These are phyloP conservation scores for Waltergamsia citrina DNA, from an alignment of 2,329 filamentous ascomycete genomes.

Conservation along the genomic window DNA sequence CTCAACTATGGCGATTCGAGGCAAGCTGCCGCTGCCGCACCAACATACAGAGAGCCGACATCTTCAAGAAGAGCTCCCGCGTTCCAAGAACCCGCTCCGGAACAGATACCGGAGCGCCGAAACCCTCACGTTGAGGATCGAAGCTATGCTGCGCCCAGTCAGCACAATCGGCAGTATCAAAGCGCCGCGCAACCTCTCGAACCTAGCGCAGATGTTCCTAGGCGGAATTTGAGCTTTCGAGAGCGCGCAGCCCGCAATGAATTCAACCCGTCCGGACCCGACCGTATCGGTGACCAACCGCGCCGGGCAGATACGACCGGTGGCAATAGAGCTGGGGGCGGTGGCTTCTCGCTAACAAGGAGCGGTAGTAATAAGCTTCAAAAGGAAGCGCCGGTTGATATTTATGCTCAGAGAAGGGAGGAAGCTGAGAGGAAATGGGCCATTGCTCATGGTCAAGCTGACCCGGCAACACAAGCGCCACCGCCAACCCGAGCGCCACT, in stretches of 20 bases:
- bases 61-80: not conserved
- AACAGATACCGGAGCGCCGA: not conserved
- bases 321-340: too few relatives aligned
- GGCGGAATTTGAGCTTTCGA: conserved; percentile 51
- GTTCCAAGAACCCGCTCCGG: not conserved
- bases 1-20: not conserved
- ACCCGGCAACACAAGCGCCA: not conserved
- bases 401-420: conserved; percentile 30
- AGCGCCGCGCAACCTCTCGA: not conserved
- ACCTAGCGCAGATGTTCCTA: conserved; percentile 22
- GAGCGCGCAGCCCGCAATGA: conserved; percentile 42
- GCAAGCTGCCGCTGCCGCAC: not conserved
- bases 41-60: not conserved
- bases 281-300: too few relatives aligned
- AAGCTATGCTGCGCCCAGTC: not conserved
- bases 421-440: conserved; percentile 30
- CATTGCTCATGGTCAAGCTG: not conserved
- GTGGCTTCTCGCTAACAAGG: conserved; percentile 29
- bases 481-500: not conserved
- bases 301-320: conserved; percentile 6
- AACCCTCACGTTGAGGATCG: not conserved
- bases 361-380: conserved; percentile 49
- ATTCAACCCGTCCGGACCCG: too few relatives aligned
- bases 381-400: conserved; percentile 47
- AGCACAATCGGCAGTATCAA: not conserved